Evolutionary conservation across 805 yeast genomes (phyloP).

Genomic region (Priceomyces melissophilus): DNA sequence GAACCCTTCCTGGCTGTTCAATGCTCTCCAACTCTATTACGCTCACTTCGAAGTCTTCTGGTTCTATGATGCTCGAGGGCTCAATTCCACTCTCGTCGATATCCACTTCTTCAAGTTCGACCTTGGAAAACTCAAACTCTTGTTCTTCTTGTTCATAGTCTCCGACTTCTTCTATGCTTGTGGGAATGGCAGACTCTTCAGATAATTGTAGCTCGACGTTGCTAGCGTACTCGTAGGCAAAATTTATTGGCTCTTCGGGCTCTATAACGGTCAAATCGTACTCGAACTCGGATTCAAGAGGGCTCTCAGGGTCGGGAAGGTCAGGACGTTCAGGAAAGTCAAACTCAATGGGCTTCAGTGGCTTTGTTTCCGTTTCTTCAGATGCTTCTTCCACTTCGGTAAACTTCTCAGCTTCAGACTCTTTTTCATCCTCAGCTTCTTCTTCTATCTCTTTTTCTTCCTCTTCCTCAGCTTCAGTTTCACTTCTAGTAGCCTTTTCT

Average conservation of each 20-base stretch:
- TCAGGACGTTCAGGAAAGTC: background rate
- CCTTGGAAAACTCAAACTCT: background rate
- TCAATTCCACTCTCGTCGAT: background rate
- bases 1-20: background rate
- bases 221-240: too few relatives aligned
- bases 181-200: slow-evolving; percentile 1
- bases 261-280: background rate
- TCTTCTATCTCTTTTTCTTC: background rate
- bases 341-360: background rate
- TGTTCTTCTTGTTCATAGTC: background rate
- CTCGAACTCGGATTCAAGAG: too few relatives aligned
- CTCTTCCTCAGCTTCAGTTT: slow-evolving; percentile 7
- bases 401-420: slow-evolving; percentile 6
- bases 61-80: slow-evolving; percentile 6
- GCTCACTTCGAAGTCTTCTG: slow-evolving; percentile 3
- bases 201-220: background rate
- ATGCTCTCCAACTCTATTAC: background rate
- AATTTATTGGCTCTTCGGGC: background rate
- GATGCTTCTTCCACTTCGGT: background rate
- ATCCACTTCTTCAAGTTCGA: background rate
- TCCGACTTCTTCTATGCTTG: slow-evolving; percentile 4
- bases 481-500: slow-evolving; percentile 18
- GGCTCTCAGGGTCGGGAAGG: background rate
- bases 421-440: slow-evolving; percentile 4
- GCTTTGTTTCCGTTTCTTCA: slow-evolving; percentile 2